Conservation (phyloP, 345 rosid genomes). For the Bruguiera gymnorhiza region DNA sequence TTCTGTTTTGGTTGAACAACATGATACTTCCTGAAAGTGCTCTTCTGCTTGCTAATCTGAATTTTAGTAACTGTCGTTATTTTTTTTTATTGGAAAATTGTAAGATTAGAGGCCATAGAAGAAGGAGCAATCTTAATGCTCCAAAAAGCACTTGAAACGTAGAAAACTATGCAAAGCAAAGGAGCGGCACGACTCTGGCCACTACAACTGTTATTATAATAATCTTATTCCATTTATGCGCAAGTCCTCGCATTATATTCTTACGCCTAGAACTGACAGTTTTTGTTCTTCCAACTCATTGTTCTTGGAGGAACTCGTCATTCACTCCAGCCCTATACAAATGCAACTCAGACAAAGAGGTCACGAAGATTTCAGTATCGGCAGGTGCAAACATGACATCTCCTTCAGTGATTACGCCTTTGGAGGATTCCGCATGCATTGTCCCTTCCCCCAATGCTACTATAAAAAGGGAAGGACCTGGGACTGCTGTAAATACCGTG, state of each 20-base stretch:
- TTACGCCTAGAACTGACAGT: background rate
- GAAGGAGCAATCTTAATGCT: too few relatives aligned
- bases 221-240: background rate
- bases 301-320: constrained; percentile 45
- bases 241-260: background rate
- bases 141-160: too few relatives aligned
- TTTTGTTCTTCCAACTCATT: constrained; percentile 16
- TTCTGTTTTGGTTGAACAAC: background rate
- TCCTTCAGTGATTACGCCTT: constrained; percentile 52
- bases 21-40: background rate
- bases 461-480: constrained; percentile 86
- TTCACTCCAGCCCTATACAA: constrained; percentile 87
- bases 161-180: too few relatives aligned
- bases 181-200: background rate
- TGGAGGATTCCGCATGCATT: constrained; percentile 36
- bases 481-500: constrained; percentile 58
- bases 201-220: background rate
- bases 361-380: constrained; percentile 45
- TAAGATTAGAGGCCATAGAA: too few relatives aligned
- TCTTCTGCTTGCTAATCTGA: background rate
- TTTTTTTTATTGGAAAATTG: too few relatives aligned
- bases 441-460: constrained; percentile 62
- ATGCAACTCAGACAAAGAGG: constrained; percentile 53
- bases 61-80: too few relatives aligned
- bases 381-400: constrained; percentile 83